Conservation (phyloP, 495 filamentous ascomycete genomes). For the Podospora comata region DNA sequence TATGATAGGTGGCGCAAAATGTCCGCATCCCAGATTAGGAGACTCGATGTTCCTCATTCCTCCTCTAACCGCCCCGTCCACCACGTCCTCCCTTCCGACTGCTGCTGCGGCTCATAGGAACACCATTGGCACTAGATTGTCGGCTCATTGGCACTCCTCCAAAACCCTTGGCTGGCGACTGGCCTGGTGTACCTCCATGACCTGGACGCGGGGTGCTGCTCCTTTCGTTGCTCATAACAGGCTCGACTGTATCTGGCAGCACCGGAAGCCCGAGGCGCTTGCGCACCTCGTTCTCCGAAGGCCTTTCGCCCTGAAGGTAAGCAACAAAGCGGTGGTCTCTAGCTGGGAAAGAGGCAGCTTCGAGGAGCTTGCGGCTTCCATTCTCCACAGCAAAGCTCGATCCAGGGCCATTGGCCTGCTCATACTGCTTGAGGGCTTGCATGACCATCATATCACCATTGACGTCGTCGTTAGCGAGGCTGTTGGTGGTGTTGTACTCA, state of each 20-base stretch:
- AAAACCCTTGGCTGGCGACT: slow-evolving; percentile 28
- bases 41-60: background rate
- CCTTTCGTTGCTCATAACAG: slow-evolving; percentile 22
- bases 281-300: slow-evolving; percentile 43
- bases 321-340: slow-evolving; percentile 37
- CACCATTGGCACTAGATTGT: slow-evolving; percentile 48
- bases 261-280: slow-evolving; percentile 41
- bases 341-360: slow-evolving; percentile 41
- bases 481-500: slow-evolving; percentile 46
- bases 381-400: slow-evolving; percentile 43
- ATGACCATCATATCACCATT: slow-evolving; percentile 60
- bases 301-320: slow-evolving; percentile 41
- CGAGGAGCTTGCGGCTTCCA: slow-evolving; percentile 44
- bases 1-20: background rate
- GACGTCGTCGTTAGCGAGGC: slow-evolving; percentile 56
- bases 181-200: slow-evolving; percentile 29
- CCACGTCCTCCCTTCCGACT: slow-evolving; percentile 34
- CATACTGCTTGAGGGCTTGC: slow-evolving; percentile 45
- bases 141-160: slow-evolving; percentile 49
- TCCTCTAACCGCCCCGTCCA: slow-evolving; percentile 26
- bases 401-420: slow-evolving; percentile 40
- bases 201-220: slow-evolving; percentile 29
- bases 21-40: background rate
- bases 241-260: slow-evolving; percentile 31
- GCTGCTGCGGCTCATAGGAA: slow-evolving; percentile 49